Conservation (phyloP, 2,329 filamentous ascomycete species). For the Fusarium marasasianum region DNA sequence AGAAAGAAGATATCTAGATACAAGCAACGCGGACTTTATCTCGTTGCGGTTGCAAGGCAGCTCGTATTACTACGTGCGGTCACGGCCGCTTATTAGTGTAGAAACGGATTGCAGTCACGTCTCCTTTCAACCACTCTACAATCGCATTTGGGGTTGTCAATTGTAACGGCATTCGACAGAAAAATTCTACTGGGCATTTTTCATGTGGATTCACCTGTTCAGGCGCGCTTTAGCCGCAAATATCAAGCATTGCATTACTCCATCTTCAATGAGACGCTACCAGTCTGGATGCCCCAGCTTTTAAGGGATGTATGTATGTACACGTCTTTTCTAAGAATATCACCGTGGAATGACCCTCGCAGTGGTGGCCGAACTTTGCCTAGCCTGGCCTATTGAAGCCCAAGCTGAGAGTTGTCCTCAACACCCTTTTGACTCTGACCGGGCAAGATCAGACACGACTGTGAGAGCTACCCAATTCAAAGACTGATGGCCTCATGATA, state of each 20-base stretch:
- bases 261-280: background rate
- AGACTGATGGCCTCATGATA: background rate
- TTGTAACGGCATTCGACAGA: background rate
- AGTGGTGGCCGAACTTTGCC: conserved; percentile 22
- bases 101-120: background rate
- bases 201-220: background rate
- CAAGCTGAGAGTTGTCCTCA: conserved; percentile 11
- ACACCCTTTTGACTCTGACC: background rate
- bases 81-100: background rate
- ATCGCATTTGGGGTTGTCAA: background rate
- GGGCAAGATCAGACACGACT: background rate
- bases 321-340: conserved; percentile 24
- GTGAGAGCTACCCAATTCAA: conserved; percentile 4
- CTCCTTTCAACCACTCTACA: background rate
- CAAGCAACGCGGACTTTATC: background rate
- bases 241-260: background rate
- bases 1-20: background rate
- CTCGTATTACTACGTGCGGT: background rate
- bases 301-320: background rate
- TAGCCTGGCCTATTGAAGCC: conserved; percentile 25
- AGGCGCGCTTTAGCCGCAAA: background rate
- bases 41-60: background rate
- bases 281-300: background rate
- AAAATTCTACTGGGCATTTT: background rate
- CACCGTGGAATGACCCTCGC: conserved; percentile 10